Percentiles rank a stretch among this genome's conserved stretches.
Conservation (phyloP, 192 early-diverging fungal species). For the Backusella parvicylindrica region DNA sequence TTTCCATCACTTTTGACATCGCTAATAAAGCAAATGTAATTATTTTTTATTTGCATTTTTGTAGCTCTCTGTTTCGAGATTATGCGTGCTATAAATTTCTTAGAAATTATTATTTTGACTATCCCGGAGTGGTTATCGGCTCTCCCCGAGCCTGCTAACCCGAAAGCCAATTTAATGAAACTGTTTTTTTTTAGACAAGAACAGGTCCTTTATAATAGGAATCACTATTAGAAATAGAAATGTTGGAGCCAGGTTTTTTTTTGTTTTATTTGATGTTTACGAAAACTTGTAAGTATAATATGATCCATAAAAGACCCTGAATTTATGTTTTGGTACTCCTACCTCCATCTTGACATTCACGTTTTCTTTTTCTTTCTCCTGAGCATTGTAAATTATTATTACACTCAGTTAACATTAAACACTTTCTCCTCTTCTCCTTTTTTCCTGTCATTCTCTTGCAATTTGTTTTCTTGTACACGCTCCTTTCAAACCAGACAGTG, state of each 20-base stretch:
- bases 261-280: neutral
- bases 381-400: neutral
- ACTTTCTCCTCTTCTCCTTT: neutral
- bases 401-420: neutral
- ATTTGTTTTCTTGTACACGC: neutral
- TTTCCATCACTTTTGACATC: neutral
- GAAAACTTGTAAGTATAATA: neutral
- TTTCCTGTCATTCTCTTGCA: neutral
- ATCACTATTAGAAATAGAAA: neutral
- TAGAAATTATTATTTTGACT: conserved; percentile 24
- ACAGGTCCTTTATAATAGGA: neutral
- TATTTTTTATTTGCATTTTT: neutral
- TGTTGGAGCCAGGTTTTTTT: neutral
- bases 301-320: neutral
- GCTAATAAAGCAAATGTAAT: neutral
- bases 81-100: conserved; percentile 6
- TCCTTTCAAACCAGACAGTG: neutral
- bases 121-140: conserved; percentile 33
- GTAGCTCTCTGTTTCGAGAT: neutral
- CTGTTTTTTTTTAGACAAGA: neutral
- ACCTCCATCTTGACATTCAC: neutral
- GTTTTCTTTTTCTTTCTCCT: neutral
- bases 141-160: conserved; percentile 32
- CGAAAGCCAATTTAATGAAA: conserved; percentile 26
- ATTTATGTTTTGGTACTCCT: neutral